Evolutionary conservation across 257 asterid species (phyloP), one percentile per base, ranked within the genome.

Genomic region (Solanum peruvianum): DNA sequence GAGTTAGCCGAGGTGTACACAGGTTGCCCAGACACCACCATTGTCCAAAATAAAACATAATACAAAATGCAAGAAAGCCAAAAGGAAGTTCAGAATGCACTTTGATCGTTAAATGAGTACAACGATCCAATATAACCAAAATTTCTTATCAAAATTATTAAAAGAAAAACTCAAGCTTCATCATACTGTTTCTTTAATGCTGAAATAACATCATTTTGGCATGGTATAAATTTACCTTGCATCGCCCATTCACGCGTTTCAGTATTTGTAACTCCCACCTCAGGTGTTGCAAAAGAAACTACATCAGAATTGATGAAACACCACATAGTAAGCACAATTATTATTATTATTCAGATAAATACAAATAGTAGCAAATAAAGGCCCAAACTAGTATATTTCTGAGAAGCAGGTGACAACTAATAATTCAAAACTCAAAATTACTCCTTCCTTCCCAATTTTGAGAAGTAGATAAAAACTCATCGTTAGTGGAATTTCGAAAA

Each of bases 211-310:
- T 49, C 33, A 31, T 47, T 33, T 72, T 83, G 7, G 67, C 35
- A 72, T 49, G 31, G 49, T 16, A 27, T 42, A 66, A 39, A 69
- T 83, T 41, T 88, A 94, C 99, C 99, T 94, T 95, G 99, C 93
- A 95, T 89, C 66, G 94, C 98, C 99, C 98, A 96, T 92, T 96
- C 98, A 86, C 91, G 92, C 73, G 94, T 90, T 89, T 93, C 97
- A 37, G 94, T 49, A 89, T 72, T 86, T 84, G 92, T 92, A 29
- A 92, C 91, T 88, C 92, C 96, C 16, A 76, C 93, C 87, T 95
- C 98, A 75, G 97, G 93, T 27, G 98, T 90, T 47, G 99, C 97
- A 75, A 89, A 89, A 89, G 88, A 83, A 77, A 85, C 90, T 87
- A 89, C 92, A 41, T 80, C 66, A 86, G 87, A 80, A 89, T 81